These are phyloP conservation scores for Termitomyces sp. DNA, from an alignment of 768 basidiomycete species.

Conservation along the genomic window DNA sequence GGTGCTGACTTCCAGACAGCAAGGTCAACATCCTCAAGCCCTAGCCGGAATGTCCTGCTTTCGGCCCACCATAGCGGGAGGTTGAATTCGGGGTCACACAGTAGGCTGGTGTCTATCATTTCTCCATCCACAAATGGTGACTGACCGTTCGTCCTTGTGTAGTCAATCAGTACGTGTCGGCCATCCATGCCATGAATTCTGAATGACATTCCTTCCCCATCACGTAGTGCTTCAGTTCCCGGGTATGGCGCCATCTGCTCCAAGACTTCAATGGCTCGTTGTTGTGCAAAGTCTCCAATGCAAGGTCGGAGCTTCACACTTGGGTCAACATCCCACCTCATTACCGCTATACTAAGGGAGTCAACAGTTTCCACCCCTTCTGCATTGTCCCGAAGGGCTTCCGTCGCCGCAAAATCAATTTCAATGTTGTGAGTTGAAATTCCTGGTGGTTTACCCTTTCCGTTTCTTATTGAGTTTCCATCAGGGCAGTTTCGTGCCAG, in stretches of 20 bases:
- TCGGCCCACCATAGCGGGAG: neutral
- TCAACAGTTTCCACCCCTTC: neutral
- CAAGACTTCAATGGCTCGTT: neutral
- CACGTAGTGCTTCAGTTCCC: neutral
- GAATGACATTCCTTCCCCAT: neutral
- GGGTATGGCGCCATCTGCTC: neutral
- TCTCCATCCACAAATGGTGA: neutral
- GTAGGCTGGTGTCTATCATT: neutral
- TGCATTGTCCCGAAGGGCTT: neutral
- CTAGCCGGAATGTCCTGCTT: neutral
- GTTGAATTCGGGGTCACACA: neutral
- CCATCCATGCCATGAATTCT: no score
- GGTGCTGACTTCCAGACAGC: neutral
- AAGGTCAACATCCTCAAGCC: neutral
- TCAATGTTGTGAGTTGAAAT: conserved; percentile 7
- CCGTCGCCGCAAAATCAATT: neutral
- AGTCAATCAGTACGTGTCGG: neutral
- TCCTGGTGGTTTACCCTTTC: conserved; percentile 9
- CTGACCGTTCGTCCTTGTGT: neutral
- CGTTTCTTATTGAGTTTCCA: conserved; percentile 6
- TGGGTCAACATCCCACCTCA: neutral
- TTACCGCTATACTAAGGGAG: neutral
- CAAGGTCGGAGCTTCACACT: neutral
- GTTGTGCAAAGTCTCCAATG: neutral
- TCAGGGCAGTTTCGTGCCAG: neutral